Evolutionary conservation across 2,329 filamentous ascomycete species (phyloP).

Genomic region (Hawksworthiomyces lignivorus): DNA sequence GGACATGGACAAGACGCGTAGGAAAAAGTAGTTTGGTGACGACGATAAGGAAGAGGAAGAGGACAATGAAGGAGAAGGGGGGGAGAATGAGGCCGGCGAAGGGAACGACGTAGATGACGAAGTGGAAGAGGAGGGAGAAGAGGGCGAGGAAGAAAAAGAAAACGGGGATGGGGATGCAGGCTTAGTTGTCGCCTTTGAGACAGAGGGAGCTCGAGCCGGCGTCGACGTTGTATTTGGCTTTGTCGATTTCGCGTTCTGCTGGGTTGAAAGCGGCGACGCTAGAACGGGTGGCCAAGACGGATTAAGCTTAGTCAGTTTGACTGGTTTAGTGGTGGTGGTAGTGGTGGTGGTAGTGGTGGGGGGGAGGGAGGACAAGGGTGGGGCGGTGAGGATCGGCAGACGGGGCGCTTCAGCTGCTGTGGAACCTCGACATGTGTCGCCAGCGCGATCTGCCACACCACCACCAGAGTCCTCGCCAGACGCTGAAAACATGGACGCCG

Average conservation of each 20-base stretch:
- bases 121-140: not conserved
- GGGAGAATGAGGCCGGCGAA: not conserved
- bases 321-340: not conserved
- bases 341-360: too few relatives aligned
- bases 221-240: not conserved
- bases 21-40: not conserved
- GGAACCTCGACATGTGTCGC: too few relatives aligned
- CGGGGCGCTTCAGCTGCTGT: not conserved
- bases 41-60: not conserved
- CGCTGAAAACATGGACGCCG: too few relatives aligned
- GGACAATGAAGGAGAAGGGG: not conserved
- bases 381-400: conserved; percentile 10
- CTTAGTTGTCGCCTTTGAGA: not conserved
- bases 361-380: not conserved
- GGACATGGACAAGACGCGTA: conserved; percentile 13
- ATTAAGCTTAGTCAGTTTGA: conserved; percentile 11
- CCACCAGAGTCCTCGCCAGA: too few relatives aligned
- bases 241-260: not conserved
- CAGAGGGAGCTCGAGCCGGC: not conserved
- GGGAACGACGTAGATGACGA: conserved; percentile 2
- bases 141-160: not conserved
- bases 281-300: conserved; percentile 8
- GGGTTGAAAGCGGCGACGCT: conserved; percentile 1
- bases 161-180: not conserved
- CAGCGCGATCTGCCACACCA: too few relatives aligned